Conservation (phyloP, 208 protist species). For the Leishmania mexicana region DNA sequence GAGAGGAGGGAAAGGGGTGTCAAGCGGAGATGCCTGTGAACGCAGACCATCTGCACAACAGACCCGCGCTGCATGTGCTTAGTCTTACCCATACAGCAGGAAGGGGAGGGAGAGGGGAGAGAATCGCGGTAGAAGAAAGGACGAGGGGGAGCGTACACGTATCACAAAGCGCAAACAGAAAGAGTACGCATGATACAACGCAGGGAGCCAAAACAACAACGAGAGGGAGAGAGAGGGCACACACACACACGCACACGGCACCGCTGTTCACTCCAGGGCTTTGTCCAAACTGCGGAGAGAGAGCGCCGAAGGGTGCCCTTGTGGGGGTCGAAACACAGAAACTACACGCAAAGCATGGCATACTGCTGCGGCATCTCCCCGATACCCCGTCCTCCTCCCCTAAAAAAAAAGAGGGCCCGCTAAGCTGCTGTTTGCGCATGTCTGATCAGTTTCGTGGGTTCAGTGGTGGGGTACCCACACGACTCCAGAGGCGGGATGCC, state of each 20-base stretch:
- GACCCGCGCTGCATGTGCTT: background rate
- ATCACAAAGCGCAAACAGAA: too few relatives aligned
- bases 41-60: background rate
- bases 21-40: background rate
- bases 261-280: too few relatives aligned
- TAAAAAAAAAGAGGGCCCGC: background rate
- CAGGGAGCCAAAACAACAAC: background rate
- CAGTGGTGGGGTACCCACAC: background rate
- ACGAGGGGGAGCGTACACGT: too few relatives aligned
- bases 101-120: too few relatives aligned
- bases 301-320: background rate
- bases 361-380: background rate
- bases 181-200: too few relatives aligned
- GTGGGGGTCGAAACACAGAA: background rate
- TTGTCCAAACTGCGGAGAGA: background rate
- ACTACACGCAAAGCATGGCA: background rate
- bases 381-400: background rate
- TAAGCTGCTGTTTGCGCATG: too few relatives aligned
- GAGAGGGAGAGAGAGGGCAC: background rate
- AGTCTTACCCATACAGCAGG: too few relatives aligned
- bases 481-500: slow-evolving; percentile 6
- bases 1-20: background rate
- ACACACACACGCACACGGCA: background rate
- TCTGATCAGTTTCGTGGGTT: background rate
- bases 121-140: too few relatives aligned